phyloP scores from a whole-genome alignment of 108 stramenopile species.

The Discostella pseudostelligera region DNA sequence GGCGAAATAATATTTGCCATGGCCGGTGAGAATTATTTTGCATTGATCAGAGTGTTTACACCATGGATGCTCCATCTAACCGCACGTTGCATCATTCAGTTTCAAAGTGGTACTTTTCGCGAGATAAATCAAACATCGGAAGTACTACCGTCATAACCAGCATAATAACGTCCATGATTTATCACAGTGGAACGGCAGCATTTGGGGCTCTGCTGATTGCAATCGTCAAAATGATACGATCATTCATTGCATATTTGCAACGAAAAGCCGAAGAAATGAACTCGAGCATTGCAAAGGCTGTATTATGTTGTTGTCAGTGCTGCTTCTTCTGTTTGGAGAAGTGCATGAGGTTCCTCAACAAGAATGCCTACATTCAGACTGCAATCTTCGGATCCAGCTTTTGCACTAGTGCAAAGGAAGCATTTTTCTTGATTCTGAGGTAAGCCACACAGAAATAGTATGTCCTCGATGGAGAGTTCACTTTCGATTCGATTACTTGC shows the following conservation, averaged over 20 bases:
- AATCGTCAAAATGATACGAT: constrained; percentile 85
- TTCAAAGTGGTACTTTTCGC: constrained; percentile 77
- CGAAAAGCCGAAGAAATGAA: constrained; percentile 74
- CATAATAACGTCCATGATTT: constrained; percentile 54
- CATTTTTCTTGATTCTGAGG: constrained; percentile 83
- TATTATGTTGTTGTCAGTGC: constrained; percentile 89
- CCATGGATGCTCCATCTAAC: neutral
- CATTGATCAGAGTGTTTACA: constrained; percentile 37
- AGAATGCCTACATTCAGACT: constrained; percentile 91
- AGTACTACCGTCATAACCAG: constrained; percentile 63
- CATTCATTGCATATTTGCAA: constrained; percentile 84
- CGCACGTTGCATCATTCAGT: constrained; percentile 14
- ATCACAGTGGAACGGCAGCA: constrained; percentile 94
- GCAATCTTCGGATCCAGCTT: constrained; percentile 90
- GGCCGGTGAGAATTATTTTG: constrained; percentile 43
- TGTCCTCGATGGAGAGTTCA: too few species aligned
- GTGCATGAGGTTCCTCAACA: constrained; percentile 86
- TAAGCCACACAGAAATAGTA: neutral
- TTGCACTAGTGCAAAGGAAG: constrained; percentile 70
- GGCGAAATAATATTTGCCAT: constrained; percentile 90
- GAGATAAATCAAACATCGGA: constrained; percentile 72
- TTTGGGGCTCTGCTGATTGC: constrained; percentile 93
- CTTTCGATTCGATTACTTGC: neutral
- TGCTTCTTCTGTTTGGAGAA: constrained; percentile 84
- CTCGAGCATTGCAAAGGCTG: constrained; percentile 64